Percentiles rank a stretch among this genome's conserved stretches.
Conservation (phyloP, 2,329 filamentous ascomycete species). For the Colletotrichum tropicicola region DNA sequence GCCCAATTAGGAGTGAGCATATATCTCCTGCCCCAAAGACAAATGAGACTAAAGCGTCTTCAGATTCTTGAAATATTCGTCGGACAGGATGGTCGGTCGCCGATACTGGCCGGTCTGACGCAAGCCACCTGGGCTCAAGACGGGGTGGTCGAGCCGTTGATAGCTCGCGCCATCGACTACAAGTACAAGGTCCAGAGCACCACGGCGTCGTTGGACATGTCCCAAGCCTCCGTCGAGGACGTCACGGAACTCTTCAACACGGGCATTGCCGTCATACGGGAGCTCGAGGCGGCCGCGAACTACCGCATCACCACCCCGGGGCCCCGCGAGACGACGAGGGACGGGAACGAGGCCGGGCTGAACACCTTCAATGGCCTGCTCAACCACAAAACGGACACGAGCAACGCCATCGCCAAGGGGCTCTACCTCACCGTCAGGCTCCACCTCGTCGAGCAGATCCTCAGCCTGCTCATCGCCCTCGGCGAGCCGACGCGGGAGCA, state of each 20-base stretch:
- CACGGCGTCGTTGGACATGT: not conserved
- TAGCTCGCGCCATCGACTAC: conserved; percentile 9
- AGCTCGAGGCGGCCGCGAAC: conserved; percentile 10
- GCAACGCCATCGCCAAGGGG: conserved; percentile 24
- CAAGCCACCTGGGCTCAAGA: not conserved
- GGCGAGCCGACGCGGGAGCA: conserved; percentile 21
- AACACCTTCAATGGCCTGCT: conserved; percentile 15
- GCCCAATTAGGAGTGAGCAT: conserved; percentile 2
- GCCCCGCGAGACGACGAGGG: not conserved
- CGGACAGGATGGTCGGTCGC: not conserved
- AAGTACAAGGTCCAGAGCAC: not conserved
- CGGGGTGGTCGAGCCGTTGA: not conserved
- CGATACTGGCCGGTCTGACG: not conserved
- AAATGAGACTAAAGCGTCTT: not conserved
- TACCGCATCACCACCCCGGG: not conserved
- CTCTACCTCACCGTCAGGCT: conserved; percentile 19
- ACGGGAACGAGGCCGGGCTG: not conserved
- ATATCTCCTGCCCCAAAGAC: not conserved
- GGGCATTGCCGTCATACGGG: conserved; percentile 17
- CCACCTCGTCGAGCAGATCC: conserved; percentile 8
- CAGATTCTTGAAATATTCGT: conserved; percentile 14
- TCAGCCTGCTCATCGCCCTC: conserved; percentile 9
- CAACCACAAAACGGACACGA: conserved; percentile 30
- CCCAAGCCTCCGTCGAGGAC: not conserved
- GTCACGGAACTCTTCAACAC: not conserved